phyloP scores from a whole-genome alignment of 2,329 filamentous ascomycete species.

The Xylaria sp. region DNA sequence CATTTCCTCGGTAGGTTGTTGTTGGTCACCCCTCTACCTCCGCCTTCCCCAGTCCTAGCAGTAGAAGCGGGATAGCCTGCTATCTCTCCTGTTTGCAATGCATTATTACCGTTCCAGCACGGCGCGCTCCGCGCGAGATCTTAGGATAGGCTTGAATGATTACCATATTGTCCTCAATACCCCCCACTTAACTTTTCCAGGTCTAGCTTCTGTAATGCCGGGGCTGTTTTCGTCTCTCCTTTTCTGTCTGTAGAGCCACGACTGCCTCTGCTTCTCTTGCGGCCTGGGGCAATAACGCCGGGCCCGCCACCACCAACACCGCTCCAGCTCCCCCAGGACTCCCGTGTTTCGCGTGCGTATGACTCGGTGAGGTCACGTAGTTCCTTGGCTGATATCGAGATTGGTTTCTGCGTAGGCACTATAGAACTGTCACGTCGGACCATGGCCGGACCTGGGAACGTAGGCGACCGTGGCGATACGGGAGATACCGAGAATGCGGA shows the following conservation, averaged over 20 bases:
- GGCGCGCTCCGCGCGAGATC: background rate
- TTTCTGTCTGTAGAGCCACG: conserved; percentile 32
- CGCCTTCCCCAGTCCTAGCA: background rate
- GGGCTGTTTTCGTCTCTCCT: conserved; percentile 21
- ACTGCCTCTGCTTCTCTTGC: conserved; percentile 36
- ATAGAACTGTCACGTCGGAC: conserved; percentile 21
- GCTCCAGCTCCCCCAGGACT: conserved; percentile 53
- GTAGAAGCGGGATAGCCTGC: conserved; percentile 16
- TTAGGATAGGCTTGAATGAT: background rate
- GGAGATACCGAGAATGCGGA: conserved; percentile 36
- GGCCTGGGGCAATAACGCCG: conserved; percentile 33
- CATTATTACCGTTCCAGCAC: background rate
- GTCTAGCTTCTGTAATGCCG: conserved; percentile 42
- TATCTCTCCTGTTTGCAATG: conserved; percentile 12
- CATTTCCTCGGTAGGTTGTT: background rate
- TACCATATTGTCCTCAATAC: conserved; percentile 32
- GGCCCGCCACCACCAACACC: conserved; percentile 42
- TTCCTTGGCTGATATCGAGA: conserved; percentile 44
- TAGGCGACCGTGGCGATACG: conserved; percentile 41
- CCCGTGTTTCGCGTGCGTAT: conserved; percentile 47
- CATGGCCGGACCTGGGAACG: conserved; percentile 38
- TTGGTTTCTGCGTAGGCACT: conserved; percentile 30
- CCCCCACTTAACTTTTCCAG: conserved; percentile 45
- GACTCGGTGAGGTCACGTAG: conserved; percentile 49
- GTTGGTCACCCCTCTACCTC: background rate